These are phyloP conservation scores for Aureobasidium sp. DNA, from an alignment of 2,329 filamentous ascomycete species.

Conservation along the genomic window DNA sequence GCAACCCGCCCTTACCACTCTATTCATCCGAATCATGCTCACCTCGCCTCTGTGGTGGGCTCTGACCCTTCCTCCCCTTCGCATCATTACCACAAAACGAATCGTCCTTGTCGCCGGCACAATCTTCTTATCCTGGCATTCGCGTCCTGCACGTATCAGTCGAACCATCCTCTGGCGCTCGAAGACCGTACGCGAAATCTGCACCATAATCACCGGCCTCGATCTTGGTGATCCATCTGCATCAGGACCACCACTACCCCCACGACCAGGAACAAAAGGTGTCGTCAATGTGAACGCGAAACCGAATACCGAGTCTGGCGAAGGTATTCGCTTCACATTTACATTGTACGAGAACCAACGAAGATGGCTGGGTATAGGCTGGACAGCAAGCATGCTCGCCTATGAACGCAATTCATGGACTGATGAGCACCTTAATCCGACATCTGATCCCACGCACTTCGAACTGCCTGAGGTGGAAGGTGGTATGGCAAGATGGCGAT, in stretches of 20 bases:
- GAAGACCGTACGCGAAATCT: slow-evolving; percentile 58
- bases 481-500: slow-evolving; percentile 60
- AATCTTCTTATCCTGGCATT: slow-evolving; percentile 83
- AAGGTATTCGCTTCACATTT: slow-evolving; percentile 91
- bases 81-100: slow-evolving; percentile 77
- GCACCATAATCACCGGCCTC: slow-evolving; percentile 70
- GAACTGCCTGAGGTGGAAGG: slow-evolving; percentile 59
- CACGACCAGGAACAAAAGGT: slow-evolving; percentile 35
- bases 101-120: slow-evolving; percentile 83
- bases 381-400: slow-evolving; percentile 84
- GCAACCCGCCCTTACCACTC: slow-evolving; percentile 74
- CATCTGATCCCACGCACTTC: slow-evolving; percentile 66
- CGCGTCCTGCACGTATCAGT: slow-evolving; percentile 72
- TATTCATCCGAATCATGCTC: slow-evolving; percentile 82
- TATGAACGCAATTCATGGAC: slow-evolving; percentile 91
- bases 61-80: slow-evolving; percentile 71
- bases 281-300: slow-evolving; percentile 34
- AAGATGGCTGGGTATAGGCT: slow-evolving; percentile 88
- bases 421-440: slow-evolving; percentile 83
- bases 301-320: slow-evolving; percentile 34
- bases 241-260: slow-evolving; percentile 29
- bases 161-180: slow-evolving; percentile 89
- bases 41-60: slow-evolving; percentile 82
- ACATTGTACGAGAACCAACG: slow-evolving; percentile 95
- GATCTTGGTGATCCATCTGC: slow-evolving; percentile 49